A percentile compares a stretch with the other conserved stretches of the same genome.
Conservation (phyloP, 2,329 filamentous ascomycete species). For the Colletotrichum ledebouriae region DNA sequence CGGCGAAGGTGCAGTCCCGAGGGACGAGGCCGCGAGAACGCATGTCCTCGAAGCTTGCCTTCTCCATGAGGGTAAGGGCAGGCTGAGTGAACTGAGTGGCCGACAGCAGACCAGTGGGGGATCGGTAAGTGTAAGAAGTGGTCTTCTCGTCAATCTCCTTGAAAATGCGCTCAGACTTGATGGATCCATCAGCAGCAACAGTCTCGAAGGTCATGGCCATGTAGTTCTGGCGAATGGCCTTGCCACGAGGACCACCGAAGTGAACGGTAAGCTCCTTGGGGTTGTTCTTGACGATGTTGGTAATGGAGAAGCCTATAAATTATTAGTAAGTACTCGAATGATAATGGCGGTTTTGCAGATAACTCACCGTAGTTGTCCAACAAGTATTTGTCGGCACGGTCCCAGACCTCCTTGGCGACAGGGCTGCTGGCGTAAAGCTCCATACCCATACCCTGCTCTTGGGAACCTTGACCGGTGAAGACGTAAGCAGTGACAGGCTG, state of each 20-base stretch:
- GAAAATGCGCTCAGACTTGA: constrained; percentile 99
- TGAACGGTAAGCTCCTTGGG: constrained; percentile 98
- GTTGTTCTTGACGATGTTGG: constrained; percentile 99
- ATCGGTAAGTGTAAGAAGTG: constrained; percentile 96
- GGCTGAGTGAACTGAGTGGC: constrained; percentile 99
- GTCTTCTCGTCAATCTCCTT: constrained; percentile 96
- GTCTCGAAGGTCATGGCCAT: constrained; percentile 99
- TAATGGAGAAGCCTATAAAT: constrained; percentile 87
- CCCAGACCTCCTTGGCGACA: constrained; percentile 98
- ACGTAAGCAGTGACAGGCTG: constrained; percentile 97
- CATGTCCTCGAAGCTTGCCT: constrained; percentile 99
- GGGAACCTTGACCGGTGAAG: constrained; percentile 97
- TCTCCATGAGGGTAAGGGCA: constrained; percentile 98
- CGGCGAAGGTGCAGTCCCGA: constrained; percentile 95
- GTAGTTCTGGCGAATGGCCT: constrained; percentile 98
- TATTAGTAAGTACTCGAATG: background rate
- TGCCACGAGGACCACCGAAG: constrained; percentile 96
- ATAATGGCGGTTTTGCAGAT: constrained; percentile 27
- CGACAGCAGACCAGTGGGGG: constrained; percentile 92
- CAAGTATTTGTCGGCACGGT: constrained; percentile 96
- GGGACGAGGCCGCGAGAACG: constrained; percentile 96
- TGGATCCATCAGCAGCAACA: constrained; percentile 89
- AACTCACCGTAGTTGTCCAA: constrained; percentile 95
- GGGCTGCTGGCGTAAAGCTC: constrained; percentile 94
- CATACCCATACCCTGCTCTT: constrained; percentile 99